Evolutionary conservation across 1,284 basidiomycete species (phyloP).

Genomic region (Crucibulum cyathiforme): DNA sequence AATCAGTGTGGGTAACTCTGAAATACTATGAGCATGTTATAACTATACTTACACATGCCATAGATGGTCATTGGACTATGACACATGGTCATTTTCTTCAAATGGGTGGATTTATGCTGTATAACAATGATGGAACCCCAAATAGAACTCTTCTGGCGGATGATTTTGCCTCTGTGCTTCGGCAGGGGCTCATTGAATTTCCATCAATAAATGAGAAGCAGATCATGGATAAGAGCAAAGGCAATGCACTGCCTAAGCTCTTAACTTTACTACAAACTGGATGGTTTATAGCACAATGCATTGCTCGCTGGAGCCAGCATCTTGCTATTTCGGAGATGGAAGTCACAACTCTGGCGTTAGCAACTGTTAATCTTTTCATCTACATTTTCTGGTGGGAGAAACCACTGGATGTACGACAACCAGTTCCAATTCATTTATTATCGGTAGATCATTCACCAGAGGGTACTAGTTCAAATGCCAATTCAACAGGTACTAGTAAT

Average conservation of each 20-base stretch:
- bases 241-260: neutral
- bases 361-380: slow-evolving; percentile 3
- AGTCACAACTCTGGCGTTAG: neutral
- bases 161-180: no score
- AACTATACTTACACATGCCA: neutral
- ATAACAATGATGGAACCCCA: neutral
- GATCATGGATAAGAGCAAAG: neutral
- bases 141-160: neutral
- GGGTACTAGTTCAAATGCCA: neutral
- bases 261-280: neutral
- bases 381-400: slow-evolving; percentile 17
- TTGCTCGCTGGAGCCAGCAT: neutral
- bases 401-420: slow-evolving; percentile 8
- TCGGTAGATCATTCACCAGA: neutral
- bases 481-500: neutral
- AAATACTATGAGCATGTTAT: neutral
- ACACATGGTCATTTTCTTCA: neutral
- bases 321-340: neutral
- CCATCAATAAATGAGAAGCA: neutral
- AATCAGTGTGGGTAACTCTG: neutral
- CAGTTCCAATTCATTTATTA: neutral
- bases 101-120: neutral
- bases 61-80: neutral
- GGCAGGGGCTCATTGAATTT: neutral
- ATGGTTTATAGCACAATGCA: neutral